Evolutionary conservation across 257 asterid species (phyloP), one percentile per base, ranked within the genome.

Genomic region (Solanum medicagineum): DNA sequence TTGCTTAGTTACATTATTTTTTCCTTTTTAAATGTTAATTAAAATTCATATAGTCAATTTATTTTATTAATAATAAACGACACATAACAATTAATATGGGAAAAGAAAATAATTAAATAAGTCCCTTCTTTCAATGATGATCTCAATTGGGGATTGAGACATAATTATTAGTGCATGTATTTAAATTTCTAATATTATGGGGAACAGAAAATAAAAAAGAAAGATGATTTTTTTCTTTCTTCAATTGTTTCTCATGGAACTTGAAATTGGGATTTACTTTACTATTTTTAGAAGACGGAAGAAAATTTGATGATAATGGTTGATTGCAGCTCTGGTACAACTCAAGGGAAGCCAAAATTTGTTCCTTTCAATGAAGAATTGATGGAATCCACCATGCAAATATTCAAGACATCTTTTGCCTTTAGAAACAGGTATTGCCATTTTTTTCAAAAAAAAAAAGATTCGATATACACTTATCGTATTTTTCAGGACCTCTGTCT

Each of bases 341-440:
- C 99, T 89, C 96, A 92, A 47, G 99, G 99, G 88, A 97, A 93
- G 95, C 99, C 99, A 32, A 97, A 97, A 94, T 93, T 95, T 88
- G 97, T 97, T 56, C 99, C 99, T 84, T 97, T 97, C 90, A 97
- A 94, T 88, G 99, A 97, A 85, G 98, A 92, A 85, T 89, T 97
- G 91, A 89, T 95, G 96, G 97, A 97, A 51, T 89, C 91, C 82
- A 97, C 99, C n/a, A 92, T 91, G 95, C 99, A 95, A 66, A 91
- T 97, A n/a, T 95, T 65, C 92, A 94, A 91, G 88, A 95, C 99
- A 5, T 97, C 99, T 36, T 94, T 92, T 86, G 90, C 98, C 49
- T 95, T 88, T 89, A 92, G 99, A 87, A 94, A 95, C 95, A 93
- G 98, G 99, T 94, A 90, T 70, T 29, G 20, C 44, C 32, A 13